Percentiles rank a stretch among this genome's conserved stretches.
These are phyloP conservation scores for Talinum fruticosum DNA, from an alignment of 148 eudicot species.

Conservation along the genomic window DNA sequence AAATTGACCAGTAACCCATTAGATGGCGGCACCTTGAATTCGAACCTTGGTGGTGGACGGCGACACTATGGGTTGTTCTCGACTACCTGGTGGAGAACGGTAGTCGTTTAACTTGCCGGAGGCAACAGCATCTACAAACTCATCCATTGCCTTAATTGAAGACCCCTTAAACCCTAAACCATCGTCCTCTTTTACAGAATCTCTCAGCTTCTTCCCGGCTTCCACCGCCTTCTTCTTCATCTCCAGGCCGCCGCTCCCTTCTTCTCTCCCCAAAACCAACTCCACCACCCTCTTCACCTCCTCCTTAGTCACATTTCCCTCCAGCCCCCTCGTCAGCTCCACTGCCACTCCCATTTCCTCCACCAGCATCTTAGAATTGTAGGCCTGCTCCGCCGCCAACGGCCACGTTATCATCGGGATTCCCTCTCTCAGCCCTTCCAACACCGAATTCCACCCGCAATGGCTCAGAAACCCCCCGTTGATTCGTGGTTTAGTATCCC, in stretches of 20 bases:
- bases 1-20: no score
- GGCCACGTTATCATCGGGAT: slow-evolving; percentile 59
- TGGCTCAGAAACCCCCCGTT: slow-evolving; percentile 35
- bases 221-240: slow-evolving; percentile 57
- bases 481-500: slow-evolving; percentile 60
- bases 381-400: slow-evolving; percentile 53
- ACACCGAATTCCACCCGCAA: slow-evolving; percentile 45
- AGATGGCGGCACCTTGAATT: no score
- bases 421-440: slow-evolving; percentile 71
- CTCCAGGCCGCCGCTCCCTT: slow-evolving; percentile 35
- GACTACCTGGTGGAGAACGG: no score
- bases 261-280: slow-evolving; percentile 43
- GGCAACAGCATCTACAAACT: background rate
- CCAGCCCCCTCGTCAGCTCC: slow-evolving; percentile 56
- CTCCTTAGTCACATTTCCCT: slow-evolving; percentile 41
- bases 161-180: slow-evolving; percentile 6
- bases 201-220: slow-evolving; percentile 38
- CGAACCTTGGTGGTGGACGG: no score
- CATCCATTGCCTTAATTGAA: slow-evolving; percentile 6
- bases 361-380: slow-evolving; percentile 62
- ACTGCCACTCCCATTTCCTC: slow-evolving; percentile 62
- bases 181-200: slow-evolving; percentile 31
- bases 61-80: no score
- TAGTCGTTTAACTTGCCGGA: background rate
- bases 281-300: slow-evolving; percentile 43